Base-by-base conservation (phyloP, 352 stramenopile genomes). In the Plasmopara viticola region DNA sequence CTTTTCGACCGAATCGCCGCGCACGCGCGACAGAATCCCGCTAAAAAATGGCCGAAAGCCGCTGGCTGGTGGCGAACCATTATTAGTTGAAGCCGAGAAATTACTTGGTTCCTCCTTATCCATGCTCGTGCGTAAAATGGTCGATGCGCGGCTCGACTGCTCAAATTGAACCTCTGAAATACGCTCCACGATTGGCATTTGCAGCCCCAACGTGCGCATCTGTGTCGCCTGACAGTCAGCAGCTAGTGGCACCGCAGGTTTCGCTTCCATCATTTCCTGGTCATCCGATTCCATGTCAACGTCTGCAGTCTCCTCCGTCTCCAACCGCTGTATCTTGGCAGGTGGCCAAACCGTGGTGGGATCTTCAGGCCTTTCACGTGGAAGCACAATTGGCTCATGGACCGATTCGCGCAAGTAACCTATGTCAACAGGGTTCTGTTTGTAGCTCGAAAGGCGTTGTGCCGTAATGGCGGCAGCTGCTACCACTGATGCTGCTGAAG, bases 381-480 rank as follows among this genome's bases (percentile, higher is more conserved):
- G 6, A 44, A 34, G 37, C 31, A 48, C n/a, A 17, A 41, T 34
- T 31, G 25, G 29, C 28, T 59, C 59, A 38, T 58, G 53, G 13
- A 82, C 48, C 35, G 76, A 85, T 20, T 86, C 72, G 2, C 75
- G 75, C 45, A 90, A 57, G 53, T 90, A 90, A 15, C 59, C 68
- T 7, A 90, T 62, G 50, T 90, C 79, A 15, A 90, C 64, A 14
- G 79, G 79, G 47, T 80, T 67, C 46, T 84, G 71, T 52, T 85
- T 82, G 63, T 74, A 85, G 18, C 65, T 78, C 5, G 78, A 86
- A 56, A 86, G 70, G 30, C 76, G 76, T 47, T 84, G 62, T 20
- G 63, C 54, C 18, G 63, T 72, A 51, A 70, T 73, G 8, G 60
- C 60, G 2, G 64, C 64, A 28, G 60, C 60, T 30, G 60, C 64